Evolutionary conservation across 2,329 filamentous ascomycete species (phyloP).

Genomic region (Alternaria gaisen): DNA sequence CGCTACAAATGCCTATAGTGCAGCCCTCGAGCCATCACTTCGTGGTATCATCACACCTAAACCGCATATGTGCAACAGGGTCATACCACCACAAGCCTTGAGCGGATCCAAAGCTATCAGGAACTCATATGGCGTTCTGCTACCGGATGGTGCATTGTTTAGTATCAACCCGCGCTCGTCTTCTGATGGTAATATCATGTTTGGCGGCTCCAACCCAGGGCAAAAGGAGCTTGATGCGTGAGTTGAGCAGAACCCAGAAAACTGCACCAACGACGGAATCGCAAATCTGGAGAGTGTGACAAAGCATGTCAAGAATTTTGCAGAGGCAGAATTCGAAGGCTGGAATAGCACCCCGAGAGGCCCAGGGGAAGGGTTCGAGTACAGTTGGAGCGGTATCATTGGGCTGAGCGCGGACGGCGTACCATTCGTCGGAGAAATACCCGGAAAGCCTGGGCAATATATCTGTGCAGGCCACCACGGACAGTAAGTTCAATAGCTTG

Average conservation of each 20-base stretch:
- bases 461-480: conserved; percentile 42
- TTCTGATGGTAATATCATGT: conserved; percentile 44
- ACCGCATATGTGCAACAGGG: conserved; percentile 41
- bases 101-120: conserved; percentile 31
- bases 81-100: conserved; percentile 29
- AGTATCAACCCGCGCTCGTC: conserved; percentile 47
- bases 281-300: conserved; percentile 36
- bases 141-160: conserved; percentile 40
- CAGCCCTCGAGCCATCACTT: conserved; percentile 33
- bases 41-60: conserved; percentile 37
- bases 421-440: conserved; percentile 35
- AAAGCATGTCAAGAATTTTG: conserved; percentile 34
- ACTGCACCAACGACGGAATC: conserved; percentile 22
- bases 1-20: conserved; percentile 39
- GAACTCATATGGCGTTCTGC: conserved; percentile 47
- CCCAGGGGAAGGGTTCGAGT: conserved; percentile 42
- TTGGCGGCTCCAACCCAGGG: conserved; percentile 46
- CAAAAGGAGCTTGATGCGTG: conserved; percentile 43
- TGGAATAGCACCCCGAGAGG: conserved; percentile 22
- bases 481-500: conserved; percentile 27
- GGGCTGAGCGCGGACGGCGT: conserved; percentile 38
- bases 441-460: conserved; percentile 36
- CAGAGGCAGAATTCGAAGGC: conserved; percentile 35
- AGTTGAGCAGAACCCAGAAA: conserved; percentile 40
- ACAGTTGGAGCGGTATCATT: conserved; percentile 43